A percentile compares a stretch with the other conserved stretches of the same genome.
phyloP scores from a whole-genome alignment of 345 rosid genomes.

The Cardamine resedifolia region DNA sequence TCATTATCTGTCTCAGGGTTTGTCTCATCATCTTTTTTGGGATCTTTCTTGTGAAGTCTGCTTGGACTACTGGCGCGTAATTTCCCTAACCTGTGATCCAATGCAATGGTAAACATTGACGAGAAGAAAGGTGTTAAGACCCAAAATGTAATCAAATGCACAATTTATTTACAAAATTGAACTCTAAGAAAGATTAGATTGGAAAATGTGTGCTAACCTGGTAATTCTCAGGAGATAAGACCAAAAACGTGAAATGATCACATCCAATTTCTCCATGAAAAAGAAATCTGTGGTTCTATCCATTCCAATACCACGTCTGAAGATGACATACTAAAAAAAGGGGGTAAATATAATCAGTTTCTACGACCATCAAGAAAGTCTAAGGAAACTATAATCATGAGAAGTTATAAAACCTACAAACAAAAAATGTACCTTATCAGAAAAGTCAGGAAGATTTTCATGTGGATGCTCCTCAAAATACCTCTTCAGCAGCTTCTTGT shows the following conservation, averaged over 20 bases:
- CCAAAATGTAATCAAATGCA: neutral
- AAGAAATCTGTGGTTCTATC: constrained; percentile 79
- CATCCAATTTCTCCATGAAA: constrained; percentile 81
- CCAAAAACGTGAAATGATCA: constrained; percentile 81
- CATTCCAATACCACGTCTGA: constrained; percentile 89
- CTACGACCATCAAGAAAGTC: neutral
- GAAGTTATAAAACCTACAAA: neutral
- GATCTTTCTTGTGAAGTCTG: constrained; percentile 47
- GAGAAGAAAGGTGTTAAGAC: constrained; percentile 7
- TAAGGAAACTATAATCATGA: neutral
- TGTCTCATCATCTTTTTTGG: constrained; percentile 71
- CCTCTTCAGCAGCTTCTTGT: constrained; percentile 68
- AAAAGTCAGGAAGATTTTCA: constrained; percentile 72
- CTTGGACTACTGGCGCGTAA: constrained; percentile 51
- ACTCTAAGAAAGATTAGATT: neutral
- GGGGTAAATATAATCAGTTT: neutral
- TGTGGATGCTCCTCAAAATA: constrained; percentile 69
- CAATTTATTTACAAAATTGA: neutral
- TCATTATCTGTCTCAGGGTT: constrained; percentile 49
- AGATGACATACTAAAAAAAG: constrained; percentile 65
- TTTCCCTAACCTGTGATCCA: constrained; percentile 63
- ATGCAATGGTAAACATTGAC: neutral
- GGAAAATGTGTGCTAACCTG: constrained; percentile 47
- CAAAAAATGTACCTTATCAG: constrained; percentile 65
- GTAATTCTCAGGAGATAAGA: constrained; percentile 57